Conservation (phyloP, 495 filamentous ascomycete species). For the Penicillium turbatum region DNA sequence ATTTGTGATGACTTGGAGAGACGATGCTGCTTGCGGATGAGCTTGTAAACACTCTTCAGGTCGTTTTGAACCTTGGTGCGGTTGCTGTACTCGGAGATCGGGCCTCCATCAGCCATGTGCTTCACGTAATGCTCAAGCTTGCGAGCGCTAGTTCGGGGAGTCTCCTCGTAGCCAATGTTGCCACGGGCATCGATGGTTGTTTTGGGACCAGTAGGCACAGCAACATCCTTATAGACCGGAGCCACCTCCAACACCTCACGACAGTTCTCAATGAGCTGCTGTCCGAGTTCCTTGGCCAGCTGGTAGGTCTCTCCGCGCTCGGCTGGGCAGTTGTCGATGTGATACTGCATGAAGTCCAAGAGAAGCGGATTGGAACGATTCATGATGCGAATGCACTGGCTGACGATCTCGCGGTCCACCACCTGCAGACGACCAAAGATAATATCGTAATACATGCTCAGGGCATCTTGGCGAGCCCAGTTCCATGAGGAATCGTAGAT, state of each 20-base stretch:
- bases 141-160: conserved; percentile 80
- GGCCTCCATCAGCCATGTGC: conserved; percentile 97
- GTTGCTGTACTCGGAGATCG: conserved; percentile 98
- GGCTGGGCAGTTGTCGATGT: conserved; percentile 98
- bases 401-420: conserved; percentile 96
- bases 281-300: conserved; percentile 91
- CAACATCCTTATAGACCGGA: conserved; percentile 94
- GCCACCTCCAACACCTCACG: conserved; percentile 78
- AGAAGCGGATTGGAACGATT: conserved; percentile 94
- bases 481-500: conserved; percentile 99
- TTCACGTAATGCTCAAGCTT: conserved; percentile 98
- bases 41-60: conserved; percentile 87
- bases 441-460: conserved; percentile 99
- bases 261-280: conserved; percentile 96
- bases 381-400: conserved; percentile 98
- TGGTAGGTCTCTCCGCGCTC: conserved; percentile 96
- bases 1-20: conserved; percentile 90
- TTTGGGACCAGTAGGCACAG: conserved; percentile 83
- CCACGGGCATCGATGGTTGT: conserved; percentile 86
- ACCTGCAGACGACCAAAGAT: conserved; percentile 92
- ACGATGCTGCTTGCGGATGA: conserved; percentile 96
- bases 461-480: conserved; percentile 95
- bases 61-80: conserved; percentile 97
- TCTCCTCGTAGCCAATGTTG: conserved; percentile 84
- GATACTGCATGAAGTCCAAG: conserved; percentile 99